A percentile compares a stretch with the other conserved stretches of the same genome.
Evolutionary conservation across 2,329 filamentous ascomycete genomes (phyloP).

Genomic region (Leptographium procerum): DNA sequence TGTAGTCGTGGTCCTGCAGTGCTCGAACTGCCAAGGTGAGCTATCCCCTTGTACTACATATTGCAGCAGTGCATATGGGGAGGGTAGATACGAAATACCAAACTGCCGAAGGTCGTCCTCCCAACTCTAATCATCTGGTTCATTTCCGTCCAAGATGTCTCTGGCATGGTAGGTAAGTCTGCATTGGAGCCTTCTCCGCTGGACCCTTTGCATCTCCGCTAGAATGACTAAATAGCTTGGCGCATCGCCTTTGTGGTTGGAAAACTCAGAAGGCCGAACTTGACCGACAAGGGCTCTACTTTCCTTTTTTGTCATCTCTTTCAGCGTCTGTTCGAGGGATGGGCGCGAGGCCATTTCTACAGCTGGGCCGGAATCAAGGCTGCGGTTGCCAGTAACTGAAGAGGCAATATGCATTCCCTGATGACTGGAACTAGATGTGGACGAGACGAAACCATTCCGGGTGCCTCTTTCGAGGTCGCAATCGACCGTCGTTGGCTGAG

Average conservation of each 20-base stretch:
- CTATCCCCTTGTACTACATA: background rate
- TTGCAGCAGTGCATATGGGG: background rate
- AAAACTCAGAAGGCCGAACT: background rate
- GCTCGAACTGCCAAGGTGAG: background rate
- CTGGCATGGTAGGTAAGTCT: background rate
- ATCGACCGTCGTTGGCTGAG: no score
- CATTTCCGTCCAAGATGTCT: background rate
- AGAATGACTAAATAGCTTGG: background rate
- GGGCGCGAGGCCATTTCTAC: no score
- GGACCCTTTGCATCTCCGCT: background rate
- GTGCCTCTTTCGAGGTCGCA: no score
- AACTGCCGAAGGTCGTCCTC: background rate
- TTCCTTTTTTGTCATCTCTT: background rate
- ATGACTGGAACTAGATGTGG: no score
- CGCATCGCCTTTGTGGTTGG: background rate
- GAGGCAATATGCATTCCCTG: no score
- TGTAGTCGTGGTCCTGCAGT: background rate
- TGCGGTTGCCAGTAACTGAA: no score
- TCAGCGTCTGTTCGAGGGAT: no score
- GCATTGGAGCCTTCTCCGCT: background rate
- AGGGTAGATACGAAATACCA: background rate
- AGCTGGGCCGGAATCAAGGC: no score
- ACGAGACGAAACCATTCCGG: no score
- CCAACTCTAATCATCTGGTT: background rate
- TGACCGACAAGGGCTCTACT: background rate